Percentiles rank a stretch among this genome's conserved stretches.
Conservation (phyloP, 1,284 basidiomycete genomes). For the Marasmius sp. region DNA sequence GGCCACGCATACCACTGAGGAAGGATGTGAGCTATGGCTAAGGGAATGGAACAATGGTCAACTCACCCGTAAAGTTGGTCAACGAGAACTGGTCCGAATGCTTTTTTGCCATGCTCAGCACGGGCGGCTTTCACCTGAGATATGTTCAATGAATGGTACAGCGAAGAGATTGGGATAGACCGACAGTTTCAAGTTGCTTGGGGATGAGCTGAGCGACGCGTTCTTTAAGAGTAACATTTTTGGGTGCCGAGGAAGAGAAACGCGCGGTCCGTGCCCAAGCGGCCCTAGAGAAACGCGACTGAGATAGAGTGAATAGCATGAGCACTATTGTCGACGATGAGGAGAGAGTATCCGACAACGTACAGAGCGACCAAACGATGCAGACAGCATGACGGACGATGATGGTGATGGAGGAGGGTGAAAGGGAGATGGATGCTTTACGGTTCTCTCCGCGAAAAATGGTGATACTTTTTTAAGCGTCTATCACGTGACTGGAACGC, state of each 20-base stretch:
- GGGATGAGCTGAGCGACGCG: constrained; percentile 90
- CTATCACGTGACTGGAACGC: constrained; percentile 24
- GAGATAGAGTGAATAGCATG: constrained; percentile 12
- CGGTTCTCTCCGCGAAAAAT: background rate
- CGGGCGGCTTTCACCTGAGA: constrained; percentile 80
- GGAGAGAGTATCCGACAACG: background rate
- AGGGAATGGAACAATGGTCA: background rate
- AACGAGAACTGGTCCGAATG: constrained; percentile 87
- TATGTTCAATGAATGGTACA: background rate
- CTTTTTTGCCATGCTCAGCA: constrained; percentile 84
- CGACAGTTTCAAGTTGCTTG: constrained; percentile 80
- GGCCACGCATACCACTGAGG: constrained; percentile 88
- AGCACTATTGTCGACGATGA: background rate
- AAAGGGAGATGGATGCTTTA: background rate
- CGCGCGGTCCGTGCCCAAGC: constrained; percentile 44
- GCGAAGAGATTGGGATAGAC: constrained; percentile 14
- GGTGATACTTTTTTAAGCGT: background rate
- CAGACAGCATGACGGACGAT: background rate
- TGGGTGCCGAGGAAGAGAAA: constrained; percentile 66
- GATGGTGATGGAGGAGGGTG: constrained; percentile 26
- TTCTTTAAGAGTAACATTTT: constrained; percentile 83
- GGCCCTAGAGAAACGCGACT: constrained; percentile 49
- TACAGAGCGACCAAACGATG: background rate
- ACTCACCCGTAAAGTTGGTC: constrained; percentile 86
- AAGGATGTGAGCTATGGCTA: constrained; percentile 6